Conservation (phyloP, 352 stramenopile species). For the Phytophthora idaei region DNA sequence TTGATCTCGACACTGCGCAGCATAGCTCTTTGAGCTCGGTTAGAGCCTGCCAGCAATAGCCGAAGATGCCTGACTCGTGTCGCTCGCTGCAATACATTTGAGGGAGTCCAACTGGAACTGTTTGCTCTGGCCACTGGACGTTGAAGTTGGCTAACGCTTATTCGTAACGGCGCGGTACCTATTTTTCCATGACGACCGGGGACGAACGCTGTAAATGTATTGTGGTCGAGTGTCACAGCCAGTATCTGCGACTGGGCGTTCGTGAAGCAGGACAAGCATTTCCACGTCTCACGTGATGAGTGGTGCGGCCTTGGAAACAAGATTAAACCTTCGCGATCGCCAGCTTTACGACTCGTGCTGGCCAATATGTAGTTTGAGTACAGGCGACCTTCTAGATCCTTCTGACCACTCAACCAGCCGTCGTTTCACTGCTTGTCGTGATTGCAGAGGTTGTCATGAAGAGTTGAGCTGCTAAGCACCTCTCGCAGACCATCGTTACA, state of each 20-base stretch:
- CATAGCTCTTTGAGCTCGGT: conserved; percentile 19
- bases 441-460: no score
- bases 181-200: not conserved
- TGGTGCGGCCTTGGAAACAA: not conserved
- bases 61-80: not conserved
- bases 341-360: not conserved
- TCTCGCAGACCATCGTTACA: no score
- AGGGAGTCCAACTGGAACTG: not conserved
- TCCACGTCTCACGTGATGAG: not conserved
- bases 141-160: not conserved
- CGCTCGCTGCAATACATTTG: not conserved
- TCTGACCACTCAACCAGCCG: not conserved
- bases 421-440: not conserved
- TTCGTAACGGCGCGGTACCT: not conserved
- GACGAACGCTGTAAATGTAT: not conserved
- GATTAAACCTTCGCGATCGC: not conserved
- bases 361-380: not conserved
- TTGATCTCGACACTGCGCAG: not conserved
- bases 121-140: not conserved
- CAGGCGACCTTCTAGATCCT: not conserved
- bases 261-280: not conserved
- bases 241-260: not conserved
- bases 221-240: not conserved
- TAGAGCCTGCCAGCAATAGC: not conserved
- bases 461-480: no score